Evolutionary conservation across 2,329 filamentous ascomycete genomes (phyloP).

Genomic region (Fusarium neocosmosporiellum): DNA sequence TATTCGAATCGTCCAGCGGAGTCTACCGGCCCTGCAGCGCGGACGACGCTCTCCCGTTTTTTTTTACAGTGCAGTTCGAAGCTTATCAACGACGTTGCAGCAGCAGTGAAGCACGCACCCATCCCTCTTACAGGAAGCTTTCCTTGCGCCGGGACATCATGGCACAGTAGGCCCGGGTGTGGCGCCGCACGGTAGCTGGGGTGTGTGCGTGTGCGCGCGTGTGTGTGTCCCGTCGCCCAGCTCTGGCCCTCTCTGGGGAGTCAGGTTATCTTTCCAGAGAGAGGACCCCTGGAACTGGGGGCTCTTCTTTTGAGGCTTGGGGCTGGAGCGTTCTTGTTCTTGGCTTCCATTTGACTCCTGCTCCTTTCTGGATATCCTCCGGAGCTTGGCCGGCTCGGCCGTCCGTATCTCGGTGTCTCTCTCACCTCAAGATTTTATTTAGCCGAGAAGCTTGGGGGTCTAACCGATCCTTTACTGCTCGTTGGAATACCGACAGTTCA

Average conservation of each 20-base stretch:
- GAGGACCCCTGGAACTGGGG: constrained; percentile 16
- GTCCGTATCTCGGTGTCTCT: constrained; percentile 38
- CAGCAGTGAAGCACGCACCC: not conserved
- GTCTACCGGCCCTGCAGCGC: constrained; percentile 26
- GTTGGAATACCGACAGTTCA: not conserved
- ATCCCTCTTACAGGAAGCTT: constrained; percentile 4
- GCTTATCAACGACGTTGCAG: constrained; percentile 28
- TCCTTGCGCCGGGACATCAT: constrained; percentile 11
- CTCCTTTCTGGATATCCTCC: constrained; percentile 23
- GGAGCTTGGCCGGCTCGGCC: constrained; percentile 37
- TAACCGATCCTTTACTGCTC: constrained; percentile 3
- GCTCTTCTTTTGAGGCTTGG: constrained; percentile 17
- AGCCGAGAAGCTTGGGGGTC: constrained; percentile 35
- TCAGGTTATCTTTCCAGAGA: not conserved
- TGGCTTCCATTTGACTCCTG: constrained; percentile 15
- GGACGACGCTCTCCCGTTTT: constrained; percentile 19
- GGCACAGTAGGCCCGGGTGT: constrained; percentile 27
- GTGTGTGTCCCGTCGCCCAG: not conserved
- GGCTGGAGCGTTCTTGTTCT: constrained; percentile 36
- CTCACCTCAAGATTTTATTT: constrained; percentile 38
- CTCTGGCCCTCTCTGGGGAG: not conserved
- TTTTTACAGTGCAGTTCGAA: not conserved
- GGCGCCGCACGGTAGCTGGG: constrained; percentile 20
- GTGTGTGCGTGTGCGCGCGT: not conserved
- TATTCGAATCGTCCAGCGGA: constrained; percentile 30